Evolutionary conservation across 768 basidiomycete genomes (phyloP), one percentile per base, ranked within the genome.

Genomic region (Lactarius sp.): DNA sequence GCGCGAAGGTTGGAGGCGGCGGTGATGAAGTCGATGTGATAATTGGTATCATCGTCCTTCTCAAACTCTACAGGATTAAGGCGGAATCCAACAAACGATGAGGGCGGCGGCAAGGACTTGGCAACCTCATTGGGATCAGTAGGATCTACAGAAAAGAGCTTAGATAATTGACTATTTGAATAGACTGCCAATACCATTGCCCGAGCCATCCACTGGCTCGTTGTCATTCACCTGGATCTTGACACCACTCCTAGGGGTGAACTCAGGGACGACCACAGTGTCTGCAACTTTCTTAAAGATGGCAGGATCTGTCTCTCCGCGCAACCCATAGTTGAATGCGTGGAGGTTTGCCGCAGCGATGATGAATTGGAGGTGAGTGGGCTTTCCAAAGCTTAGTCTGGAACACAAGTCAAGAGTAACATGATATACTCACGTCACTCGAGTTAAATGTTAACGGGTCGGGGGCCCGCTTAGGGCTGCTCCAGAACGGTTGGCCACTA

Each of bases 1-100:
- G 97, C 97, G 41, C 97, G 91, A 59, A 98, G 81, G 78, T 99
- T 98, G 55, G 94, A 97, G 7, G 96, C 92, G 8, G 97, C 91
- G 41, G 95, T 98, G 76, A 99, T 96, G 77, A 98, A 98, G 77
- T 96, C 97, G 72, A 99, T 98, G 76, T 99, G 97, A 76, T 91
- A 85, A 76, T 99, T 99, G 56, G 89, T 84, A 72, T 99, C 97
- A 70, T 98, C 96, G 71, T 99, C 97, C 78, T 99, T 99, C 80
- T 99, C 97, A 68, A 99, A 99, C 71, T 97, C 94, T 55, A 95
- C 96, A 3, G 96, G 92, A 56, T 80, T 90, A 53, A 99, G 83
- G 59, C 97, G 89, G 78, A 95, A 99, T n/a, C 97, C 97, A 55
- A 89, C 95, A 47, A 99, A 78, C 18, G 92, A 91, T 2, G 94